Base-by-base conservation (phyloP, 2,329 filamentous ascomycete genomes). In the Fusarium nematophilum region DNA sequence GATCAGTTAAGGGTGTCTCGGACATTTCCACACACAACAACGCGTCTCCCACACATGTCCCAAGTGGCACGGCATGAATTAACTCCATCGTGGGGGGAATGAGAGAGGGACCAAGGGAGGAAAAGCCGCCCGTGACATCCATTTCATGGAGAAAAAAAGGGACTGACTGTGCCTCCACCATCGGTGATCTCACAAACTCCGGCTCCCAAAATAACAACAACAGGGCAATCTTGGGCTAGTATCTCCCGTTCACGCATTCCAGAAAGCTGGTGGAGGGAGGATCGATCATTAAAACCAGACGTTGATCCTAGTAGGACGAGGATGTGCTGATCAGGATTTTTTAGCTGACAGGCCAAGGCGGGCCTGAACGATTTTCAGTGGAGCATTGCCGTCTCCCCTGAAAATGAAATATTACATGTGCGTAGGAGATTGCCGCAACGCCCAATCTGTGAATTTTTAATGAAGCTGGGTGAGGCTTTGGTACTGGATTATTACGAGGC, bases 1-100 rank as follows among this genome's bases (percentile, higher is more conserved):
- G 43, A 62, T 62, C 60, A 64, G 38, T 43, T 61, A 50, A 47
- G 57, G 52, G 46, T 62, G 64, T 53, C 61, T 65, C 65, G 47
- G 45, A 51, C 47, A 58, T 58, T 63, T 56, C 49, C 47, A 50
- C 42, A 53, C 33, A 39, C 21, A 21, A 21, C 21, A 21, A 38
- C 42, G 27, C 33, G 27, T 31, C 15, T 40, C 27, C 25, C 57
- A 40, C 34, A 46, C 23, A 30, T 48, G 47, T 55, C 45, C 36
- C 30, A 34, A 15, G 44, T 50, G 15, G 27, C 40, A 54, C 25
- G 40, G 14, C 29, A 51, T 48, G 34, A 57, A 53, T 27, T n/a
- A 29, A 42, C 42, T 39, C 15, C 23, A 43, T 45, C 25, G 53
- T 54, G 57, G 60, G 45, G 37, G 57, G 31, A 47, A 52, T 30